Evolutionary conservation across 2,329 filamentous ascomycete genomes (phyloP), one percentile per base, ranked within the genome.

Genomic region (Plectosphaerella sp.): DNA sequence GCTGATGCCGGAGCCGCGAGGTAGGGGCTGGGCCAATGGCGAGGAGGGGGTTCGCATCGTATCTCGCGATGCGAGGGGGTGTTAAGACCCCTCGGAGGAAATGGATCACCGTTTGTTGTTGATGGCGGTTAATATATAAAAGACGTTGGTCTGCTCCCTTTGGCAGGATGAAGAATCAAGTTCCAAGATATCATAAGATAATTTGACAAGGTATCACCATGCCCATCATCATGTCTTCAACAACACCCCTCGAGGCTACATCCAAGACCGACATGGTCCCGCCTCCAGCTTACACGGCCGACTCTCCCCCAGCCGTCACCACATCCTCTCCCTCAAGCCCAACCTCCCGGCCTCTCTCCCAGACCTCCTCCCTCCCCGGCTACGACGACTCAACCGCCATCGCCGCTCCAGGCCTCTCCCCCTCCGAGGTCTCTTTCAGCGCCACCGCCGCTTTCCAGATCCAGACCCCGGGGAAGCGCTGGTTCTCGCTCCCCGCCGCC

Each of bases 401-500:
- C 43, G 45, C 58, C 52, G 20, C 50, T 14, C 37, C 48, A 4
- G n/a, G 15, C 5, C 43, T 59, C 9, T 48, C 49, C 5, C 6
- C 60, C 18, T 42, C 58, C 16, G 5, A 33, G 15, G 15, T 12
- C 11, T 24, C 60, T 47, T 80, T 82, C 63, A 55, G 51, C 8
- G 68, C 77, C 3, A 75, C 74, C 1, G 64, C 66, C 20, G 67
- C 70, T 11, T 68, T 82, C 22, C 76, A 80, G 54, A 73, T 83
- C 58, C 70, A 79, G 55, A 68, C 75, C 1, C 55, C 55, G 6
- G 80, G 80, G 18, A 73, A 76, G 36, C 59, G 63, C 1, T 59
- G 70, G 47, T 55, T 77, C 47, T 68, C 72, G n/a, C 58, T 77
- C 3, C 78, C 77, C 1, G 35, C 67, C 0, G 66, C 72, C 0